These are phyloP conservation scores for Huntiella decipiens DNA, from an alignment of 2,329 filamentous ascomycete genomes.

Conservation along the genomic window DNA sequence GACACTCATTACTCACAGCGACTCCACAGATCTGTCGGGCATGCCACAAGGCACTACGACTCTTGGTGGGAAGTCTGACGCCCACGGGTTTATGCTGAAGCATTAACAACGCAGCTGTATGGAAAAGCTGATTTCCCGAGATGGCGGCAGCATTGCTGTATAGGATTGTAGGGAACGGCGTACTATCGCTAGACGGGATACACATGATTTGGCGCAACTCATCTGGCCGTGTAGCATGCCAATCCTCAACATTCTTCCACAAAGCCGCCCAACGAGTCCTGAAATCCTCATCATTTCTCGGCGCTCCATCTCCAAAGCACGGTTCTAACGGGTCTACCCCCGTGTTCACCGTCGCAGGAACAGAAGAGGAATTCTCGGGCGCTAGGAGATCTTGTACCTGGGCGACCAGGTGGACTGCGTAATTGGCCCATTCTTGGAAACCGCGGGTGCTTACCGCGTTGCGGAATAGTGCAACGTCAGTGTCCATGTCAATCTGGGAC, in stretches of 20 bases:
- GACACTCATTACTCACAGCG: conserved; percentile 30
- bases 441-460: conserved; percentile 14
- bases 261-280: conserved; percentile 20
- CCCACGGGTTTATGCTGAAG: conserved; percentile 26
- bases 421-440: conserved; percentile 31
- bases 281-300: conserved; percentile 15
- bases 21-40: conserved; percentile 33
- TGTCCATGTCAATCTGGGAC: conserved; percentile 17
- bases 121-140: conserved; percentile 34
- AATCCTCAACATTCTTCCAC: conserved; percentile 22
- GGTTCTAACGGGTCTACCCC: conserved; percentile 6
- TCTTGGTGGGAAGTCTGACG: conserved; percentile 22
- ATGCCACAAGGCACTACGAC: conserved; percentile 28
- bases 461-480: conserved; percentile 20
- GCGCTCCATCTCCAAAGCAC: conserved; percentile 6
- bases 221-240: conserved; percentile 21
- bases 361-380: neutral
- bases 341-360: neutral
- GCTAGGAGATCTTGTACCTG: conserved; percentile 24
- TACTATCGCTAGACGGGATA: conserved; percentile 23
- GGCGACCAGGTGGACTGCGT: conserved; percentile 28
- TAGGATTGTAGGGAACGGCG: conserved; percentile 29
- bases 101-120: conserved; percentile 32
- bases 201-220: conserved; percentile 20
- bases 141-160: conserved; percentile 33